Evolutionary conservation across 768 basidiomycete genomes (phyloP), one percentile per base, ranked within the genome.

Genomic region (Porphyrellus cyaneotinctus): DNA sequence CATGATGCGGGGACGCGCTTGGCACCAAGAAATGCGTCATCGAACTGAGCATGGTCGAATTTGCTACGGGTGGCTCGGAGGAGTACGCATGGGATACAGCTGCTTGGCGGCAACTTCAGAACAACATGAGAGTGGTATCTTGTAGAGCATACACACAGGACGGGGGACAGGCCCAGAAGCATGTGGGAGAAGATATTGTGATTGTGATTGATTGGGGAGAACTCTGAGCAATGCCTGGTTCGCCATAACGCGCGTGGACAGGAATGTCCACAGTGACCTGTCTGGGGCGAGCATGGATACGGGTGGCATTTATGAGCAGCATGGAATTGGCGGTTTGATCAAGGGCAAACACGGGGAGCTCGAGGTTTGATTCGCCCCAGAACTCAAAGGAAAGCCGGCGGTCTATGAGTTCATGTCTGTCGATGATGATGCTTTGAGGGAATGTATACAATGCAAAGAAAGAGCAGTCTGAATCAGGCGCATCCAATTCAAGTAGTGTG

Each of bases 171-270:
- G 66, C 65, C 64, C 70, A 66, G 49, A 74, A 71, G 20, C 66
- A 67, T 1, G 53, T 26, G 6, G 75, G 69, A 20, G 62, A 50
- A 5, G 55, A 49, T 24, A 73, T 48, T 12, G 48, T 26, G 31
- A 73, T 48, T 12, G 48, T 26, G 31, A 74, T 60, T 2, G 52
- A 52, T 20, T 62, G 58, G 46, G 57, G 47, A 11, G 58, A 55
- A 18, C 42, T n/a, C 33, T 42, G 43, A 20, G 43, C 53, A 12
- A 47, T 35, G 14, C 47, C 39, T 35, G 71, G 73, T 39, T 55
- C 49, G 23, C 71, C 72, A 53, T 79, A 79, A 14, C 78, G 73
- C 17, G 69, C 70, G 56, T 79, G 78, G 37, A 79, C 48, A 9
- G 78, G 78, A 6, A 79, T 52, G 22, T 73, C 66, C 22, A 76